Evolutionary conservation across 2,329 filamentous ascomycete species (phyloP), one percentile per base, ranked within the genome.

Genomic region (Stemphylium vesicarium): DNA sequence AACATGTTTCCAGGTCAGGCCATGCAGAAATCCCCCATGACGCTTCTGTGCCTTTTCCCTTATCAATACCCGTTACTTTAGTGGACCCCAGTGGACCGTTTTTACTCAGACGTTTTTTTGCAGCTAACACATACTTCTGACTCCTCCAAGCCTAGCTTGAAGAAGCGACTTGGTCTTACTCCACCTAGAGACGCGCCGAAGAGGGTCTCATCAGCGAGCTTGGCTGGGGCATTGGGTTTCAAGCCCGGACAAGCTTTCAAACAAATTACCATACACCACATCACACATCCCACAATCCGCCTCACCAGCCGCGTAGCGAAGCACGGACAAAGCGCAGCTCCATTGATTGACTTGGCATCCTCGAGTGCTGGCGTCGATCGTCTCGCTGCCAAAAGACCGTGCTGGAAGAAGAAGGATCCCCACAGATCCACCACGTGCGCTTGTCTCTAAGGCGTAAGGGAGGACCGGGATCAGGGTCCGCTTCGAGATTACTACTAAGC

Each of bases 141-240:
- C 50, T 42, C 41, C 45, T 48, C 36, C 24, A 26, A 33, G 41
- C 50, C 45, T 52, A 41, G 36, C 43, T 40, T 38, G 18, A 22
- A 40, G 12, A 24, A 16, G 33, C 44, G 24, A 47, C 38, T 38
- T 36, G 31, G 26, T 29, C 40, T 44, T 45, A 50, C 51, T 53
- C 47, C 42, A 47, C 51, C 50, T 44, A 45, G 37, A 37, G 20
- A 46, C 33, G 37, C 52, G 49, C 50, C 57, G 53, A 43, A 57
- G 44, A 45, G 48, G 37, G 53, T 57, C 43, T 53, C 40, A 59
- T 39, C 53, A 56, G 45, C 45, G 44, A 38, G 40, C 53, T 66
- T 66, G 65, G 65, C 64, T 57, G 56, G 38, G 41, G 55, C 40
- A 49, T 60, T 52, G 58, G 26, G 64, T 65, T 65, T 65, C 63